Evolutionary conservation across 2,329 filamentous ascomycete species (phyloP), one percentile per base, ranked within the genome.

Genomic region (Neopestalotiopsis rosae): DNA sequence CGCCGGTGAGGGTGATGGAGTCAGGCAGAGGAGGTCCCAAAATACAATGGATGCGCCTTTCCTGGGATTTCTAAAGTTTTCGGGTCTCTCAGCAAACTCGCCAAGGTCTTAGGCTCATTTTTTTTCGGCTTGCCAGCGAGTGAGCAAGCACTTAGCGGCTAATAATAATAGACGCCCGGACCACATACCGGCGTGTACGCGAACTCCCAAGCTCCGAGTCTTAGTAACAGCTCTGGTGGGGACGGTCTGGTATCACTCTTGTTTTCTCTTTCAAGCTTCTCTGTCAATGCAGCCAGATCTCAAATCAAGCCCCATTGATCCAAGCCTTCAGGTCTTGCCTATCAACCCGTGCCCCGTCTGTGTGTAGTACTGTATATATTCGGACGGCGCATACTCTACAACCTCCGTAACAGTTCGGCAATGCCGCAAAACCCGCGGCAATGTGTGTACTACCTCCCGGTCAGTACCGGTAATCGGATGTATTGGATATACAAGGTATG

Each of bases 1-100:
- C 28, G 28, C 10, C 6, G 61, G 30, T 13, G 32, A 62, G 59
- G 32, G 20, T 62, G 59, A 64, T 64, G 61, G 38, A 49, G 61
- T 49, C 38, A 64, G 34, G 34, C 30, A 24, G 30, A 34, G n/a
- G 40, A 52, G 17, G 38, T 45, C 40, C 65, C 34, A 38, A 61
- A 61, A 30, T 67, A 38, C 34, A 38, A 38, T 38, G 34, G 34
- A 38, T 38, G 34, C 65, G 56, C 40, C 65, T 67, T 66, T 61
- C 56, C 52, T 52, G 65, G 56, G 58, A 61, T 67, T 66, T 67
- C 65, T 49, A 67, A 67, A 67, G 52, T 67, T 67, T 67, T 67
- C 56, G 65, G 65, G 28, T 61, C 52, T 38, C 34, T 28, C 65
- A 56, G 52, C 42, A 62, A 59, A 20, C 59, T 38, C 59, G 59